Base-by-base conservation (phyloP, 1,139 yeast species). In the Debaryomycetaceae sp. region DNA sequence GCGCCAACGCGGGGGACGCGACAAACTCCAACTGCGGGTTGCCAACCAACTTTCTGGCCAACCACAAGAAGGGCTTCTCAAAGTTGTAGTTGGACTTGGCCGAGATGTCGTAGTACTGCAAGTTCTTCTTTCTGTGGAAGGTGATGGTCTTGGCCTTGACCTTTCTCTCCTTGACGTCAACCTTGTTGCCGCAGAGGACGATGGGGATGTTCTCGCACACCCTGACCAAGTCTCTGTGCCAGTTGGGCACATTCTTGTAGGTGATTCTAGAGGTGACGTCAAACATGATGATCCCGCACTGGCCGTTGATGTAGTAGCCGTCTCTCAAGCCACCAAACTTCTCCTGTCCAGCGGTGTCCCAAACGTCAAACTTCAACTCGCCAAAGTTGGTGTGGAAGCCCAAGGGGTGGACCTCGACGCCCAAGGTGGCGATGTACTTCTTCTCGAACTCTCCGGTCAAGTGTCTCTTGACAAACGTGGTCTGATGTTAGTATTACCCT, bases 301-400 rank as follows among this genome's bases (percentile, higher is more conserved):
- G 96, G 58, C 98, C 99, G 64, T 91, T 89, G 64, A 93, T 91
- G 71, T 93, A 91, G 76, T 93, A 91, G 60, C 98, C 99, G 58
- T 91, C 98, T 78, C 98, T 89, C 58, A 93, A 77, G 54, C 99
- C 98, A 65, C 99, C 99, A 53, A 93, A 91, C 72, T 93, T 93
- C 73, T 93, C 99, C 75, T 93, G 99, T 45, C 98, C 99, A 38
- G 99, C 99, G 41, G 98, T 93, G 67, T 93, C 99, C 99, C 99
- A 93, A 52, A 91, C 96, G 61, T 93, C 96, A 66, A 93, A 93
- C 68, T 86, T 89, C 71, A 93, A 86, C 71, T 91, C 96, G 70
- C 99, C 99, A 56, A 73, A 91, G 76, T 91, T 91, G 61, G 99
- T 93, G 83, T 80, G 86, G 82, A 93, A 93, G 31, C 94, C 89